Percentiles rank a stretch among this genome's conserved stretches.
Evolutionary conservation across 345 rosid genomes (phyloP).

Genomic region (Corchorus olitorius): DNA sequence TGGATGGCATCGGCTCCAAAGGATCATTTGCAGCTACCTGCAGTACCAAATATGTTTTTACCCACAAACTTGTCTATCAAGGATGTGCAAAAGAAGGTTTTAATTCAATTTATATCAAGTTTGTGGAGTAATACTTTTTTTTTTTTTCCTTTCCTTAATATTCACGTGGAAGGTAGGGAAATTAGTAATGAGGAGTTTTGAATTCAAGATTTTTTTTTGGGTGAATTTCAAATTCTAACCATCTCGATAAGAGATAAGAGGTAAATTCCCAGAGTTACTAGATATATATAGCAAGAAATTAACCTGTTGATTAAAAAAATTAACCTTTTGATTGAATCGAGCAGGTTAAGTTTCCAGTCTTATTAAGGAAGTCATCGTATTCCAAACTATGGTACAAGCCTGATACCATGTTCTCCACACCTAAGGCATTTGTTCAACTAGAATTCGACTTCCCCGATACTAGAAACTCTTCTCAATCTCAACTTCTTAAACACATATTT

Average conservation of each 20-base stretch:
- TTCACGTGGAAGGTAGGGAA: too few species aligned
- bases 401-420: slow-evolving; percentile 70
- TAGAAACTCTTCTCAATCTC: slow-evolving; percentile 70
- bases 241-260: too few species aligned
- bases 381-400: slow-evolving; percentile 88
- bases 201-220: too few species aligned
- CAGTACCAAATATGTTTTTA: slow-evolving; percentile 59
- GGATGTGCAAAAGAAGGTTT: slow-evolving; percentile 59
- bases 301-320: not conserved
- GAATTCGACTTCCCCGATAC: slow-evolving; percentile 77
- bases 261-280: not conserved
- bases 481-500: slow-evolving; percentile 69
- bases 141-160: too few species aligned
- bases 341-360: slow-evolving; percentile 63
- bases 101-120: not conserved
- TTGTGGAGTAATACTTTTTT: too few species aligned
- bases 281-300: slow-evolving; percentile 19
- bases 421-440: slow-evolving; percentile 79
- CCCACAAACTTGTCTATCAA: slow-evolving; percentile 82
- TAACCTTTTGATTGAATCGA: slow-evolving; percentile 12
- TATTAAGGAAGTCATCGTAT: slow-evolving; percentile 59
- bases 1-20: slow-evolving; percentile 71
- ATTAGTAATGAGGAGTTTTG: too few species aligned
- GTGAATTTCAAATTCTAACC: too few species aligned
- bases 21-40: slow-evolving; percentile 68